phyloP scores from a whole-genome alignment of 495 filamentous ascomycete genomes.

The Penicillium simplicissimum region DNA sequence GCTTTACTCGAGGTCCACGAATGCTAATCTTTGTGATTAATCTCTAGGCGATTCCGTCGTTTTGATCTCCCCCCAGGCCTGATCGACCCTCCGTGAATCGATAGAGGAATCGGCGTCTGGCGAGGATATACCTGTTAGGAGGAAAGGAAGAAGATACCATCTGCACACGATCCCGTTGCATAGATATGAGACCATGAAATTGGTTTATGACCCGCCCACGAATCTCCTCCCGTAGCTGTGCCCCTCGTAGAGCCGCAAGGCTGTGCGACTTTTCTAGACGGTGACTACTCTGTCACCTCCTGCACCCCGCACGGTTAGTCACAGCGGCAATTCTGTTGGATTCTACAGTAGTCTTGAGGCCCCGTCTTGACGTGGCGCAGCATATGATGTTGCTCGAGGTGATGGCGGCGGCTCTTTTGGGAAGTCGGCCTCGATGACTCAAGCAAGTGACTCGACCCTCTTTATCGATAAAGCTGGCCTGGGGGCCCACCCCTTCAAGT shows the following conservation, averaged over 20 bases:
- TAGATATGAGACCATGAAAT: conserved; percentile 38
- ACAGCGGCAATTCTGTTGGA: conserved; percentile 8
- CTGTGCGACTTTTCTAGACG: neutral
- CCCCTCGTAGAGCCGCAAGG: conserved; percentile 20
- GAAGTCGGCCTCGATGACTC: conserved; percentile 28
- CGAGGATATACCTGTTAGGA: conserved; percentile 20
- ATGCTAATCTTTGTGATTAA: neutral
- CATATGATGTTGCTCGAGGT: neutral
- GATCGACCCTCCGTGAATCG: conserved; percentile 25
- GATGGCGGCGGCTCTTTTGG: neutral
- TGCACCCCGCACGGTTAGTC: conserved; percentile 17
- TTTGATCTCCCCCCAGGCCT: conserved; percentile 81
- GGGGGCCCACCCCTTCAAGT: conserved; percentile 5
- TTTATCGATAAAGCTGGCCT: conserved; percentile 46
- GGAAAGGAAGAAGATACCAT: conserved; percentile 27
- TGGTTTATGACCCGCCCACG: conserved; percentile 21
- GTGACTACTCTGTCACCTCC: neutral
- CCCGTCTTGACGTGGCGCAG: conserved; percentile 3
- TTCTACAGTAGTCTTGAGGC: conserved; percentile 10
- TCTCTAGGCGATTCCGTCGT: conserved; percentile 88
- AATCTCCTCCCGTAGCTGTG: conserved; percentile 7
- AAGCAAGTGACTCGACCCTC: conserved; percentile 24
- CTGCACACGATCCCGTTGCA: conserved; percentile 24
- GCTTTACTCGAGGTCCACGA: neutral
- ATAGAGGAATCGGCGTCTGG: conserved; percentile 28